Conservation (phyloP, 164 flowering plant species). For the Sextonia rubra region DNA sequence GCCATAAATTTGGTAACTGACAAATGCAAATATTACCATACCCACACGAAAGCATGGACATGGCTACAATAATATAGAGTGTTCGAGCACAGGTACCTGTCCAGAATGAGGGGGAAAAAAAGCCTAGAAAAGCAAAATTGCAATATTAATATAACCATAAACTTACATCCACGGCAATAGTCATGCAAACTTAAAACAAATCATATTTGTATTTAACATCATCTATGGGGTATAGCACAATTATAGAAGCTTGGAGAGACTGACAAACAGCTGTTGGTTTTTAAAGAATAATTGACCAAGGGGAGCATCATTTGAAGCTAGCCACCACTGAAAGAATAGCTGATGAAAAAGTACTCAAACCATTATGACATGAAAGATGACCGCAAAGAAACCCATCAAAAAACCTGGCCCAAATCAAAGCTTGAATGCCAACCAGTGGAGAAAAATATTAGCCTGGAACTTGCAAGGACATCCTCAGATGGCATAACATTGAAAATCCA, state of each 20-base stretch:
- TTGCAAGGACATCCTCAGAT: slow-evolving; percentile 8
- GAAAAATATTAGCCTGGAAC: not conserved
- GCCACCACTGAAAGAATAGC: slow-evolving; percentile 20
- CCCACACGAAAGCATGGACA: no score
- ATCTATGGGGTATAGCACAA: not conserved
- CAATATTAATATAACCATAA: not conserved
- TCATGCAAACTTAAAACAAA: not conserved
- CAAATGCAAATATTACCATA: no score
- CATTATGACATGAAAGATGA: slow-evolving; percentile 4
- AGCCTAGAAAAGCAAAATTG: not conserved
- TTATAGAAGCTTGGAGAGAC: not conserved
- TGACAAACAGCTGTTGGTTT: not conserved
- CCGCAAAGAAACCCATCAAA: slow-evolving; percentile 2
- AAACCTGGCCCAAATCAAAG: slow-evolving; percentile 8
- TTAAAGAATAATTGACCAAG: not conserved
- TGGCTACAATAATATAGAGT: no score
- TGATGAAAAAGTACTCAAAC: slow-evolving; percentile 4
- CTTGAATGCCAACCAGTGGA: slow-evolving; percentile 5
- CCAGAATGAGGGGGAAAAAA: no score
- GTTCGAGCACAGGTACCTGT: not conserved
- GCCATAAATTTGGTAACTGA: no score
- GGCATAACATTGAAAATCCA: slow-evolving; percentile 4
- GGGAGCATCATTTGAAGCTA: slow-evolving; percentile 2
- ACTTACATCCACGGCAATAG: not conserved
- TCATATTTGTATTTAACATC: not conserved